A percentile compares a stretch with the other conserved stretches of the same genome.
Evolutionary conservation across 345 rosid species (phyloP).

Genomic region (Aurinia saxatilis): DNA sequence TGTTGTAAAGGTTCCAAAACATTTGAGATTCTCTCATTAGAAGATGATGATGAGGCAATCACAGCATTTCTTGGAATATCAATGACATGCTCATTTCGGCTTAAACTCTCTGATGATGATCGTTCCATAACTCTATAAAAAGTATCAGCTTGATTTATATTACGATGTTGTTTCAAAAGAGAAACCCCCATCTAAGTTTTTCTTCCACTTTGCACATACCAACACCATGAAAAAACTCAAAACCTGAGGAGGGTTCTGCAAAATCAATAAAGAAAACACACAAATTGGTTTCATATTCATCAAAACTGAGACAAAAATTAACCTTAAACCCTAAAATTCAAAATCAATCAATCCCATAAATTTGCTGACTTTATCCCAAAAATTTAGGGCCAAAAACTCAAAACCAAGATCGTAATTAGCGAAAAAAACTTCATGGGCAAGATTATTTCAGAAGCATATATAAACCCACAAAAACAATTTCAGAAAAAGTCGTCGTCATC

Average conservation of each 20-base stretch:
- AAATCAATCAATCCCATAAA: not conserved
- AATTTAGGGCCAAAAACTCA: not conserved
- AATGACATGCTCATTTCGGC: conserved; percentile 53
- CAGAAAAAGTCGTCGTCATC: not conserved
- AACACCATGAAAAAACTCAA: conserved; percentile 5
- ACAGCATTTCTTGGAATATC: conserved; percentile 38
- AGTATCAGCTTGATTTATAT: conserved; percentile 35
- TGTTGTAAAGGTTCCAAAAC: conserved; percentile 42
- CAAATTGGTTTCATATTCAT: not conserved
- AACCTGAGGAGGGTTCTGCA: conserved; percentile 9
- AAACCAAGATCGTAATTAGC: conserved; percentile 2
- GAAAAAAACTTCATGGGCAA: not conserved
- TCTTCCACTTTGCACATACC: conserved; percentile 5
- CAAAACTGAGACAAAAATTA: not conserved
- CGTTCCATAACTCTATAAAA: conserved; percentile 74
- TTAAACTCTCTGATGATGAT: conserved; percentile 35
- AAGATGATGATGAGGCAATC: conserved; percentile 36
- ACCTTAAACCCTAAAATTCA: conserved; percentile 11
- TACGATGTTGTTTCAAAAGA: conserved; percentile 33
- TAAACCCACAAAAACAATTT: not conserved
- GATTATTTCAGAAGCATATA: not conserved
- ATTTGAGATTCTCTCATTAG: conserved; percentile 50
- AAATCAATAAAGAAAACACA: not conserved
- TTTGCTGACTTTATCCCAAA: not conserved
- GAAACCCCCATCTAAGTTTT: conserved; percentile 73